Evolutionary conservation across 1,139 yeast species (phyloP), one percentile per base, ranked within the genome.

Genomic region (Groenewaldozyma auringiensis): DNA sequence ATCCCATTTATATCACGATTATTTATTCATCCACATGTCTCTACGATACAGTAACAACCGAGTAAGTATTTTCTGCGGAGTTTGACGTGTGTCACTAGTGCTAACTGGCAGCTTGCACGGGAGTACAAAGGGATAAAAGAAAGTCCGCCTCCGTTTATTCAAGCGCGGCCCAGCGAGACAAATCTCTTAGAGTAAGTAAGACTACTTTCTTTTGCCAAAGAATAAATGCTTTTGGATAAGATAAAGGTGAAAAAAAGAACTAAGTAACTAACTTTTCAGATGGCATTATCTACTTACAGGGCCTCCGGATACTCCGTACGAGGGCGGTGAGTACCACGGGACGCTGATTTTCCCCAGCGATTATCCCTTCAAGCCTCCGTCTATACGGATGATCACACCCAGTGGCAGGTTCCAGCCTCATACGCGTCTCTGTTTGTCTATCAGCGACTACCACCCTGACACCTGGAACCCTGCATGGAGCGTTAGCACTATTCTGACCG

Each of bases 381-480:
- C 94, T 20, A 89, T 89, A 48, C 74, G 85, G 45, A 88, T 89
- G 89, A 69, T 80, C 45, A 89, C 96, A 0, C 96, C 96, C 2
- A 83, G 79, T 52, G 94, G 87, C 2, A 70, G 94, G 40, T 85
- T 89, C 63, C 77, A 80, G 52, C 77, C 87, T 44, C 83, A 84
- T 60, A 78, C 87, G 4, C 70, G 95, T 41, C 72, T 89, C 41
- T 89, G 97, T 66, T 69, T 89, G 43, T 80, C 88, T 37, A 88
- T 89, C 81, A 81, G 92, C 57, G 96, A 89, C 62, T 88, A 79
- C 64, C 97, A 89, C 57, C 96, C 96, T 6, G 92, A 86, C 62
- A 70, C 84, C 1, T 88, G 96, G 96, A 87, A 88, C 63, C 96
- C 96, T 1, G 87, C 94, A 3, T 88, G 96, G 96, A 80, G 87